phyloP scores from a whole-genome alignment of 2,329 filamentous ascomycete genomes.

The Alternaria infectoria region DNA sequence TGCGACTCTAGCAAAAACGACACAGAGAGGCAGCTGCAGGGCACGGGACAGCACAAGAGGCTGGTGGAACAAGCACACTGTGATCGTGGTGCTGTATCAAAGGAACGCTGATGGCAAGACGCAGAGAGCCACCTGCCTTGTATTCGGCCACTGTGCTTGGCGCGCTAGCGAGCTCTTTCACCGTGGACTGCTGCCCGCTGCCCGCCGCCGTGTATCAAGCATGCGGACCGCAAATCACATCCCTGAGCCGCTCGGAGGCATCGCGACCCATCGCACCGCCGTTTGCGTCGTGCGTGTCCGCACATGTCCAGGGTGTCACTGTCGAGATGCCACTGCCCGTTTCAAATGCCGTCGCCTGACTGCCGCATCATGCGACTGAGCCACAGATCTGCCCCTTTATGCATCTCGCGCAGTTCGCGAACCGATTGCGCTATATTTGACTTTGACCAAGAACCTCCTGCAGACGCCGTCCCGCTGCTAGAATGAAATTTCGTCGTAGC shows the following conservation, averaged over 20 bases:
- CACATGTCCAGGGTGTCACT: slow-evolving; percentile 3
- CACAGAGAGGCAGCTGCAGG: slow-evolving; percentile 39
- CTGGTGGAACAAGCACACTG: slow-evolving; percentile 34
- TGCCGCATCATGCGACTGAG: slow-evolving; percentile 26
- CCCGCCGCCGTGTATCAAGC: slow-evolving; percentile 17
- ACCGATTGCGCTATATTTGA: slow-evolving; percentile 5
- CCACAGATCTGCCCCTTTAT: slow-evolving; percentile 32
- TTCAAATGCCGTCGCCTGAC: slow-evolving; percentile 20
- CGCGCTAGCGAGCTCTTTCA: slow-evolving; percentile 21
- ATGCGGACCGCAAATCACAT: neutral
- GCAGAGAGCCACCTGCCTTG: slow-evolving; percentile 22
- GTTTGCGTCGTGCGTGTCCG: neutral
- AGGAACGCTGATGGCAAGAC: slow-evolving; percentile 24
- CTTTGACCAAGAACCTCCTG: neutral
- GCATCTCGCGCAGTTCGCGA: slow-evolving; percentile 7
- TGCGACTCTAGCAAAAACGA: slow-evolving; percentile 18
- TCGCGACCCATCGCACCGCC: slow-evolving; percentile 11
- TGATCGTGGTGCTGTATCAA: slow-evolving; percentile 24
- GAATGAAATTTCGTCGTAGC: neutral
- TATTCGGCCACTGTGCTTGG: slow-evolving; percentile 20
- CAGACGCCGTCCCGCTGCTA: slow-evolving; percentile 4
- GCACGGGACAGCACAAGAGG: slow-evolving; percentile 33
- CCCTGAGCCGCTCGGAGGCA: slow-evolving; percentile 5
- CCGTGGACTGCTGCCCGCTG: slow-evolving; percentile 7
- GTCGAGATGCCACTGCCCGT: slow-evolving; percentile 9